Conservation (phyloP, 164 flowering plant species). For the Brasenia schreberi region DNA sequence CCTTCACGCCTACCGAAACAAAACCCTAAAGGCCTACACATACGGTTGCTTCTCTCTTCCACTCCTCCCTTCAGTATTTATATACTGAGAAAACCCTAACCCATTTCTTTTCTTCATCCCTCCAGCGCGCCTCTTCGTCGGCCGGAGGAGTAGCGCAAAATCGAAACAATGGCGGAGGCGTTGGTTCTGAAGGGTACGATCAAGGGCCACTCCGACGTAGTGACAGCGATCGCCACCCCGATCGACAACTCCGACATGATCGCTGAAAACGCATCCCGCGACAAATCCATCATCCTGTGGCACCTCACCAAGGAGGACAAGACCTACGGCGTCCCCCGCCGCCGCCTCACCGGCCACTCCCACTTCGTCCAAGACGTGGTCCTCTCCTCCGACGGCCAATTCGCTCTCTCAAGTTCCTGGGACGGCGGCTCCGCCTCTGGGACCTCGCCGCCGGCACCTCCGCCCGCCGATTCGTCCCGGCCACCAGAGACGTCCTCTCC, state of each 20-base stretch:
- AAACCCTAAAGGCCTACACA: too few relatives aligned
- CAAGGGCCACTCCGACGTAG: slow-evolving; percentile 76
- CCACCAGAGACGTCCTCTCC: slow-evolving; percentile 60
- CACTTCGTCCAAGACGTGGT: slow-evolving; percentile 94
- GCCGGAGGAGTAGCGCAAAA: background rate
- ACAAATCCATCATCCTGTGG: slow-evolving; percentile 81
- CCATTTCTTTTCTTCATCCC: too few relatives aligned
- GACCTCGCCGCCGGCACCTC: slow-evolving; percentile 37
- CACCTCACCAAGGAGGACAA: slow-evolving; percentile 52
- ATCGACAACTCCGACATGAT: slow-evolving; percentile 6
- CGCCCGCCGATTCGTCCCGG: slow-evolving; percentile 31
- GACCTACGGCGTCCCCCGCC: slow-evolving; percentile 57
- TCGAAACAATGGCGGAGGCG: slow-evolving; percentile 31
- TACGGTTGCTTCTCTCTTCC: too few relatives aligned
- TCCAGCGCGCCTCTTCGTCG: too few relatives aligned
- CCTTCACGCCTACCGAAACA: too few relatives aligned
- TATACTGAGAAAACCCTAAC: too few relatives aligned
- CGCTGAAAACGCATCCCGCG: slow-evolving; percentile 35
- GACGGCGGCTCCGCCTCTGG: slow-evolving; percentile 88
- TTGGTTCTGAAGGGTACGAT: slow-evolving; percentile 53
- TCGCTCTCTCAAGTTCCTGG: slow-evolving; percentile 88
- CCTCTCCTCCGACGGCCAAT: slow-evolving; percentile 83
- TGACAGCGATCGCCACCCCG: slow-evolving; percentile 75
- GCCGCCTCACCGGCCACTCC: slow-evolving; percentile 77
- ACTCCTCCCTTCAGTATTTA: too few relatives aligned